phyloP scores from a whole-genome alignment of 2,329 filamentous ascomycete species.

The Fusarium coicis region DNA sequence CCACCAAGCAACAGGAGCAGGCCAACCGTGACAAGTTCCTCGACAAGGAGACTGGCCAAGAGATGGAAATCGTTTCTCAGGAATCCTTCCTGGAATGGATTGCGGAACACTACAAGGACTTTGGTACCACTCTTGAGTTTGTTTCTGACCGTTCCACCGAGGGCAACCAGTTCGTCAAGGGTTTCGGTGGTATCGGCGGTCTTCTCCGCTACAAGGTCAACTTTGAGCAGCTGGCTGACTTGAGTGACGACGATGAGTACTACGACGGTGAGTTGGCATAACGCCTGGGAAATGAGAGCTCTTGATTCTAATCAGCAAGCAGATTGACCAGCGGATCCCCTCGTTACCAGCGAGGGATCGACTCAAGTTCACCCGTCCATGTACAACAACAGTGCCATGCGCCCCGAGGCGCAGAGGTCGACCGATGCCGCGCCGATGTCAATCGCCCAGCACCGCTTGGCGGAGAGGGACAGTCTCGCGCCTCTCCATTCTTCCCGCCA shows the following conservation, averaged over 20 bases:
- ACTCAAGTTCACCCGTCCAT: conserved; percentile 69
- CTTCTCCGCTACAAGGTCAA: conserved; percentile 99
- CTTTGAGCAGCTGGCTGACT: conserved; percentile 97
- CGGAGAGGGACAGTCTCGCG: conserved; percentile 59
- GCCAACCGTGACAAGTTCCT: conserved; percentile 84
- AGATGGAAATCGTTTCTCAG: conserved; percentile 93
- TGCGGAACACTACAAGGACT: conserved; percentile 97
- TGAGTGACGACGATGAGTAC: conserved; percentile 95
- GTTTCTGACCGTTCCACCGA: conserved; percentile 97
- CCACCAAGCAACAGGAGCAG: conserved; percentile 80
- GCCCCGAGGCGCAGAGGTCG: conserved; percentile 54
- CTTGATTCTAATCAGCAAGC: conserved; percentile 21
- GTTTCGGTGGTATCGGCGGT: conserved; percentile 97
- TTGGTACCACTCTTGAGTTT: conserved; percentile 94
- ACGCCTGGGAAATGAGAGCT: not conserved
- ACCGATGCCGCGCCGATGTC: conserved; percentile 58
- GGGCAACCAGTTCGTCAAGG: conserved; percentile 99
- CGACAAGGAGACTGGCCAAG: conserved; percentile 94
- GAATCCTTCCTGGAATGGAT: conserved; percentile 99
- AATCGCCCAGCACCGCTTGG: conserved; percentile 59
- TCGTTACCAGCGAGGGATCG: conserved; percentile 87
- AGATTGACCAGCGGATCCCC: conserved; percentile 93
- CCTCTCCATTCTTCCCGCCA: conserved; percentile 57
- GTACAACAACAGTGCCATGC: conserved; percentile 56
- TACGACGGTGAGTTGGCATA: conserved; percentile 68